Conservation (phyloP, 2,329 filamentous ascomycete species). For the Biscogniauxia marginata region DNA sequence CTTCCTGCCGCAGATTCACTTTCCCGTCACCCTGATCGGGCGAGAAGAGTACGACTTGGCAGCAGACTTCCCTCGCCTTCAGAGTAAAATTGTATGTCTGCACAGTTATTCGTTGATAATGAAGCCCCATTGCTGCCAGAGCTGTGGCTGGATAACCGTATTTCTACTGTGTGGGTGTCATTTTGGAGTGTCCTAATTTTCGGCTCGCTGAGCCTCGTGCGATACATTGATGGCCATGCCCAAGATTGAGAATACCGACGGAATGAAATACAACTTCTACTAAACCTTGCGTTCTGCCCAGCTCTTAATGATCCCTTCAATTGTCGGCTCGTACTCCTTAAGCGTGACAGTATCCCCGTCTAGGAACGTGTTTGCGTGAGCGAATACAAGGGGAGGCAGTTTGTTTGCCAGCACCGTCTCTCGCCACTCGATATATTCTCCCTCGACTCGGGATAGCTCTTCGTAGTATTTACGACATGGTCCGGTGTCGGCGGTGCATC, state of each 20-base stretch:
- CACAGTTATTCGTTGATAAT: constrained; percentile 4
- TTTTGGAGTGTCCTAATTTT: constrained; percentile 23
- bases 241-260: too few species aligned
- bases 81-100: constrained; percentile 10
- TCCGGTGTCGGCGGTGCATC: constrained; percentile 58
- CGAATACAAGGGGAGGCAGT: constrained; percentile 59
- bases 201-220: constrained; percentile 20
- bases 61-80: constrained; percentile 16
- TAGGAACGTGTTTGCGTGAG: constrained; percentile 59
- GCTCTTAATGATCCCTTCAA: constrained; percentile 52
- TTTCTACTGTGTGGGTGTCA: constrained; percentile 25
- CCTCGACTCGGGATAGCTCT: constrained; percentile 53
- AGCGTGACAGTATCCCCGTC: constrained; percentile 40
- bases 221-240: too few species aligned
- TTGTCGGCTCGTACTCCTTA: constrained; percentile 56
- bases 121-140: constrained; percentile 14
- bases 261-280: too few species aligned
- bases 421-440: constrained; percentile 51
- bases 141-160: constrained; percentile 23
- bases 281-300: constrained; percentile 39
- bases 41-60: constrained; percentile 17
- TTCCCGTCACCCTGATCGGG: constrained; percentile 1
- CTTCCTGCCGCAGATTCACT: constrained; percentile 1
- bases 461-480: constrained; percentile 56
- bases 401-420: constrained; percentile 56